Evolutionary conservation across 306 rosid genomes (phyloP), one percentile per base, ranked within the genome.

Genomic region (Gleditsia sinensis): DNA sequence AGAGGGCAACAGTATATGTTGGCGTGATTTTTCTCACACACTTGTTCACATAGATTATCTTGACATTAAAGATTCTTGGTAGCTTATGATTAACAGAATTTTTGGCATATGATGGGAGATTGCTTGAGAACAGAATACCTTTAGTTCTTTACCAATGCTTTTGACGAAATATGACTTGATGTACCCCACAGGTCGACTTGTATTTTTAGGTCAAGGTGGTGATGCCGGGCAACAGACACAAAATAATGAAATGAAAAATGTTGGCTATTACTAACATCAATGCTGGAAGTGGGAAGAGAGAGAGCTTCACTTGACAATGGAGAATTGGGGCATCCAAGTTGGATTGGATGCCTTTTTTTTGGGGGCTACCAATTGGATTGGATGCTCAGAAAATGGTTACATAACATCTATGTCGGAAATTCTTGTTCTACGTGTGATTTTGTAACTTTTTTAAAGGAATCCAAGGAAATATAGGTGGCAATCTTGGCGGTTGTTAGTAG

Each of bases 131-230:
- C 5, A 42, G 42, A 14, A 34, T 24, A 10, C 4, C 9, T 19
- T 23, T 36, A 53, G 56, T 71, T 64, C 16, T 56, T 68, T 58
- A 19, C 40, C 55, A 50, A 28, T 51, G 61, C 54, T 53, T 59
- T 45, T 67, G 45, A 48, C 72, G 66, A 70, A 7, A 39, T 43
- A 13, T 10, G 17, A n/a, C 43, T 64, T 54, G n/a, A 7, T 80
- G 53, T 61, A 67, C 32, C 65, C 32, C 82, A 61, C 85, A 93
- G 98, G 98, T 58, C 93, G 98, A 25, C 10, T 93, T 71, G 86
- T 93, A n/a, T 88, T 84, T 80, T 54, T 93, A 83, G 81, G 91
- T 20, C 75, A 78, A 36, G 96, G 89, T 7, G 78, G 59, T 25
- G 89, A 82, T 74, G 63, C 64, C n/a, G 81, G 75, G 42, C 78